Evolutionary conservation across 2,329 filamentous ascomycete species (phyloP).

Genomic region (Daldinia sp.): DNA sequence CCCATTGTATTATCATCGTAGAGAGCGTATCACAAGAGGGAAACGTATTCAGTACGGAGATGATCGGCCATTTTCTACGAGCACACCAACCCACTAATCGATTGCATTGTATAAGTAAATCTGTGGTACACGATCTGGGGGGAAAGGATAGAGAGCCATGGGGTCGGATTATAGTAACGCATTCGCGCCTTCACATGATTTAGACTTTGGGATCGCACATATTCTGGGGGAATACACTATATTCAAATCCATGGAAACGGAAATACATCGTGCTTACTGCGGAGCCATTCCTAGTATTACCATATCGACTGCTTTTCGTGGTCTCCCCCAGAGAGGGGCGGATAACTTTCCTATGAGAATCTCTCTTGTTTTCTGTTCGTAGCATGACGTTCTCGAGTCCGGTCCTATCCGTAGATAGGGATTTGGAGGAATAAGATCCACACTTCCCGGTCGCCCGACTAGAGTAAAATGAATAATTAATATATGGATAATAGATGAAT

Average conservation of each 20-base stretch:
- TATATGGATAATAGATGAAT: neutral
- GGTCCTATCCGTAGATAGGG: constrained; percentile 10
- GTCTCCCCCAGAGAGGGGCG: constrained; percentile 27
- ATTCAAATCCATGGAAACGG: constrained; percentile 1
- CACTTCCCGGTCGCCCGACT: neutral
- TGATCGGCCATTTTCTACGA: neutral
- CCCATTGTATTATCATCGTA: neutral
- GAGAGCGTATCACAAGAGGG: neutral
- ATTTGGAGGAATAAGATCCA: constrained; percentile 1
- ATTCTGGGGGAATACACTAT: neutral
- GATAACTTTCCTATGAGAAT: constrained; percentile 21
- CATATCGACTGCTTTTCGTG: constrained; percentile 1
- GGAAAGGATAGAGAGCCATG: neutral
- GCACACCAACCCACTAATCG: neutral
- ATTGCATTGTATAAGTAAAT: neutral
- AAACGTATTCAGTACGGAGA: neutral
- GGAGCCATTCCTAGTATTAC: neutral
- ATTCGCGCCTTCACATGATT: neutral
- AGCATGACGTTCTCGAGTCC: constrained; percentile 15
- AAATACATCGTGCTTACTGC: constrained; percentile 4
- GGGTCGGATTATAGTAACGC: neutral
- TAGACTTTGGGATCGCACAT: neutral
- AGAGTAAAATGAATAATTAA: neutral
- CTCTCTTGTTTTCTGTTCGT: constrained; percentile 2
- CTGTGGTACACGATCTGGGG: neutral